Evolutionary conservation across 2,329 filamentous ascomycete species (phyloP), one percentile per base, ranked within the genome.

Genomic region (Neonectria punicea): DNA sequence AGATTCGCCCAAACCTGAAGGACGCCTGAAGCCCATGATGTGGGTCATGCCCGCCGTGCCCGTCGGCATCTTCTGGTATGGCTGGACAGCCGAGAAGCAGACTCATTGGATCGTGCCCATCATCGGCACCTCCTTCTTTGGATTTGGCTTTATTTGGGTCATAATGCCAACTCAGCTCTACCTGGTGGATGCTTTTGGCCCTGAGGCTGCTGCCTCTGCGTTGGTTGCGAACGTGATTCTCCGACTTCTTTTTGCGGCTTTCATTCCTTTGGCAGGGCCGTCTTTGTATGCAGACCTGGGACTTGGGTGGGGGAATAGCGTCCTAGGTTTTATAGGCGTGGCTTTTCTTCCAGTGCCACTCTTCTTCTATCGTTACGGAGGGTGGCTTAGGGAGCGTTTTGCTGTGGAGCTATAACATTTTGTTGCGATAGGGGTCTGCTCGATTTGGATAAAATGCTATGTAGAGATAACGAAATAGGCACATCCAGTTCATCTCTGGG

Each of bases 191-290:
- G 68, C 68, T n/a, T 73, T 70, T 53, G 67, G 63, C 13, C 28
- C 62, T 2, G 69, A 66, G 22, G 71, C 71, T 57, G 72, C 73
- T 0, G 73, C 73, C 8, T 72, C 69, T 18, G 73, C 70, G 5
- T 53, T 74, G 10, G 71, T 67, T 28, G 70, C 72, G 4, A 70
- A 67, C 34, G 50, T 67, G 13, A 34, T 75, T 18, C 41, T 70
- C 2, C 82, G 90, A 22, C 86, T 83, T 25, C 81, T 84, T 9
- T 90, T 90, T 73, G 90, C 87, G 16, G 89, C 89, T 10, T 78
- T 86, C 0, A 82, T 89, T 32, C 87, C 88, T 1, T 76, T 90
- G 6, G 87, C 86, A 18, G 87, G 86, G 0, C 79, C 80, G 5
- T 76, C 80, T 32, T 53, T 76, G 59, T 76, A 76, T 57, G 68